Evolutionary conservation across 129 eudicot species (phyloP).

Genomic region (Solidago caesia): DNA sequence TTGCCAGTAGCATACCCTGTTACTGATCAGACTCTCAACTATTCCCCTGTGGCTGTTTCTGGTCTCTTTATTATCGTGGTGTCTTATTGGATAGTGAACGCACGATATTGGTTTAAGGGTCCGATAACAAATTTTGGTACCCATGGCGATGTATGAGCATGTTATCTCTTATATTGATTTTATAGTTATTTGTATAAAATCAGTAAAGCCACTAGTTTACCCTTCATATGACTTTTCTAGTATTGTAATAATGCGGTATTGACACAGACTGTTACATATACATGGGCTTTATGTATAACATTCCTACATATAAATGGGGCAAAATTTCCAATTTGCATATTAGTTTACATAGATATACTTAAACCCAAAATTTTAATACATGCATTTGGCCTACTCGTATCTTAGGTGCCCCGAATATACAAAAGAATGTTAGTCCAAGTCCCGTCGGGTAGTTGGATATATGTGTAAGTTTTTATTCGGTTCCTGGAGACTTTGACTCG

Average conservation of each 20-base stretch:
- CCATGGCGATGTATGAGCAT: conserved; percentile 30
- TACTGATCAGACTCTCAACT: conserved; percentile 68
- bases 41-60: conserved; percentile 96
- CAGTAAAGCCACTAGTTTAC: neutral
- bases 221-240: neutral
- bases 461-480: too few species aligned
- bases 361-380: neutral
- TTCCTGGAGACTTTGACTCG: too few species aligned
- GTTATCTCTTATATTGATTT: neutral
- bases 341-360: neutral
- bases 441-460: too few species aligned
- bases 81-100: conserved; percentile 69
- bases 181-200: conserved; percentile 16
- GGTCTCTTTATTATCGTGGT: conserved; percentile 62
- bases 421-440: too few species aligned
- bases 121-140: conserved; percentile 70
- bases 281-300: neutral
- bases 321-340: too few species aligned
- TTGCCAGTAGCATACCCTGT: conserved; percentile 89
- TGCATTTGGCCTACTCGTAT: too few species aligned
- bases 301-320: neutral
- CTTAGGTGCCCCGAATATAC: too few species aligned
- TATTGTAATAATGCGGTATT: neutral
- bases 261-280: neutral
- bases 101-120: conserved; percentile 90